A percentile compares a stretch with the other conserved stretches of the same genome.
phyloP scores from a whole-genome alignment of 352 stramenopile species.

The Phytophthora idaei region DNA sequence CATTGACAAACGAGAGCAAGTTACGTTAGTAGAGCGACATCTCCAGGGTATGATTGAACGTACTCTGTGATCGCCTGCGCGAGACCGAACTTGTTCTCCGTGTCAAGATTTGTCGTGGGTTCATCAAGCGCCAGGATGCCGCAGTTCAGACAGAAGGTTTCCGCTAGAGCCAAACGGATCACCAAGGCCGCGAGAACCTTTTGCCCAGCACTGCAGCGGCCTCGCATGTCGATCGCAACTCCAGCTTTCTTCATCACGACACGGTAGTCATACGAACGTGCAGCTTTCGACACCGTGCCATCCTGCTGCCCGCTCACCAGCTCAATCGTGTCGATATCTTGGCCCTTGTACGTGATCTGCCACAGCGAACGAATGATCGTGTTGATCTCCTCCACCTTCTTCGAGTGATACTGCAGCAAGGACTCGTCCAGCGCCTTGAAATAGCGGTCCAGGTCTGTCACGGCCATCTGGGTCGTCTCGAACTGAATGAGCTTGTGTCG shows the following conservation, averaged over 20 bases:
- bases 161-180: conserved; percentile 97
- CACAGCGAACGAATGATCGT: conserved; percentile 98
- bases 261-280: conserved; percentile 98
- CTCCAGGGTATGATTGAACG: conserved; percentile 17
- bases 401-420: conserved; percentile 97
- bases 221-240: conserved; percentile 98
- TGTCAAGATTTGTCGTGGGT: conserved; percentile 98
- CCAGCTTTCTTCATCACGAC: conserved; percentile 99
- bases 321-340: conserved; percentile 99
- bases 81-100: conserved; percentile 96
- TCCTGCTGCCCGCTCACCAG: conserved; percentile 94
- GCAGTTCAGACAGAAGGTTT: conserved; percentile 99
- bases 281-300: conserved; percentile 55
- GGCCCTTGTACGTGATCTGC: conserved; percentile 98
- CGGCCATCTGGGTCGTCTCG: conserved; percentile 96
- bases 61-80: conserved; percentile 90
- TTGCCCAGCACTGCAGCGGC: conserved; percentile 98
- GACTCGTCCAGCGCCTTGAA: conserved; percentile 95
- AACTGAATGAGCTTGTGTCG: conserved; percentile 95
- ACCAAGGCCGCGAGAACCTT: conserved; percentile 96
- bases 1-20: conserved; percentile 6
- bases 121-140: conserved; percentile 99
- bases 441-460: conserved; percentile 98
- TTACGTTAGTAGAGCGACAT: conserved; percentile 4
- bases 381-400: conserved; percentile 99